A percentile compares a stretch with the other conserved stretches of the same genome.
phyloP scores from a whole-genome alignment of 2,329 filamentous ascomycete species.

The Fusarium palustre region DNA sequence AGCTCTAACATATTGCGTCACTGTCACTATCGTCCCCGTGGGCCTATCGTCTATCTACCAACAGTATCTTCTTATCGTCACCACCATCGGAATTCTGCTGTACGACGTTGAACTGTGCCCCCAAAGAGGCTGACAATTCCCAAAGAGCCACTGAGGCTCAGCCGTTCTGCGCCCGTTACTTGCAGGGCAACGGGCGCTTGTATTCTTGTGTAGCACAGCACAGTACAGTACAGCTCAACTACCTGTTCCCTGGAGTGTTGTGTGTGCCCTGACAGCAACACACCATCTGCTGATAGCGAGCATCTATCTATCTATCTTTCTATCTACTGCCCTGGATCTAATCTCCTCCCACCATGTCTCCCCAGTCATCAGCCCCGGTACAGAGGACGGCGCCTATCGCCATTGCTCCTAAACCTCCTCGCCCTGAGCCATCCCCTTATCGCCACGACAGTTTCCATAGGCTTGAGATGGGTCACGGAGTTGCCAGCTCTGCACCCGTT shows the following conservation, averaged over 20 bases:
- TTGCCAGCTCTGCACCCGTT: conserved; percentile 60
- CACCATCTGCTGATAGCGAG: conserved; percentile 21
- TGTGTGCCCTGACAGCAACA: conserved; percentile 36
- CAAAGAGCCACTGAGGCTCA: conserved; percentile 45
- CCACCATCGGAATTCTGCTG: conserved; percentile 29
- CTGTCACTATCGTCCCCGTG: conserved; percentile 45
- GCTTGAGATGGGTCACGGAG: conserved; percentile 62
- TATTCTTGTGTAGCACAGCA: conserved; percentile 37
- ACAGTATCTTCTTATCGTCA: conserved; percentile 27
- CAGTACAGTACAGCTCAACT: conserved; percentile 10
- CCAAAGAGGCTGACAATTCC: conserved; percentile 25
- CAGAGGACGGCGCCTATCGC: conserved; percentile 73
- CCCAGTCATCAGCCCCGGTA: conserved; percentile 60
- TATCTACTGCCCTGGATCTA: conserved; percentile 27
- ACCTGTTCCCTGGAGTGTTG: conserved; percentile 13
- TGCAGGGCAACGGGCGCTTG: conserved; percentile 45
- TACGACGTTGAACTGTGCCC: conserved; percentile 22
- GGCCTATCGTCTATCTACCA: conserved; percentile 36
- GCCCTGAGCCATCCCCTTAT: conserved; percentile 55
- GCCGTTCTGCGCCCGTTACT: conserved; percentile 43
- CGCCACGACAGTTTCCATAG: conserved; percentile 61
- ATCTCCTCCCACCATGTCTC: conserved; percentile 59
- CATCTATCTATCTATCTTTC: conserved; percentile 1
- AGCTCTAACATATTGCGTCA: conserved; percentile 48
- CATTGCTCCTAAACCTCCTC: conserved; percentile 71